These are phyloP conservation scores for Phaeosphaeria sp. DNA, from an alignment of 2,329 filamentous ascomycete genomes.

Conservation along the genomic window DNA sequence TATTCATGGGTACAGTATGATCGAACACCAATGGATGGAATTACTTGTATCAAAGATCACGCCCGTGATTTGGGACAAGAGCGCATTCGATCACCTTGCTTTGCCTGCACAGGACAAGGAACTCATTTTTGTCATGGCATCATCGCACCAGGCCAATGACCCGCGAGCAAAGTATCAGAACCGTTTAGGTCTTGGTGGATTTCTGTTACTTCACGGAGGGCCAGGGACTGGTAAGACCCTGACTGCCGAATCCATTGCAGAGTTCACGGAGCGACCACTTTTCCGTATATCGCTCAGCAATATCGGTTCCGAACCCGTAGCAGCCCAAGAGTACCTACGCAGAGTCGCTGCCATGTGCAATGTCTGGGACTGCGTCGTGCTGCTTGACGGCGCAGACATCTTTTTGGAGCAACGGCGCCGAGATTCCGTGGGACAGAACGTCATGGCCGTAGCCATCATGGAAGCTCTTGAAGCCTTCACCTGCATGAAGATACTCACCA, in stretches of 20 bases:
- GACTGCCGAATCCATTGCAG: background rate
- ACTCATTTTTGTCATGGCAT: background rate
- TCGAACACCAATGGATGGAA: background rate
- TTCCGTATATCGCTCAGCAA: background rate
- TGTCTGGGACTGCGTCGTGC: background rate
- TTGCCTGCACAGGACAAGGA: background rate
- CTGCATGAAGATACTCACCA: background rate
- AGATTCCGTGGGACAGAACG: background rate
- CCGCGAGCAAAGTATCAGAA: too few relatives aligned
- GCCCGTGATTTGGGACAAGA: background rate
- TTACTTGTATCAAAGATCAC: background rate
- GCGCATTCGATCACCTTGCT: background rate
- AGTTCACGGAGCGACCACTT: background rate
- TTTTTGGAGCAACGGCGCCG: background rate
- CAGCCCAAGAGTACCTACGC: background rate
- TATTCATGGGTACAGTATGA: background rate
- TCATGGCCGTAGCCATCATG: background rate
- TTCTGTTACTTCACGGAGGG: background rate
- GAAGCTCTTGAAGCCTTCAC: background rate
- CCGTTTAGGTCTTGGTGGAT: background rate
- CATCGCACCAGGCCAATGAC: too few relatives aligned
- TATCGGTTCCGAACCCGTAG: background rate
- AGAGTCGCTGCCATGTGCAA: background rate
- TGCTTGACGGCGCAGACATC: background rate
- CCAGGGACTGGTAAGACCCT: background rate